These are phyloP conservation scores for Apiospora aurea DNA, from an alignment of 2,329 filamentous ascomycete species.

Conservation along the genomic window DNA sequence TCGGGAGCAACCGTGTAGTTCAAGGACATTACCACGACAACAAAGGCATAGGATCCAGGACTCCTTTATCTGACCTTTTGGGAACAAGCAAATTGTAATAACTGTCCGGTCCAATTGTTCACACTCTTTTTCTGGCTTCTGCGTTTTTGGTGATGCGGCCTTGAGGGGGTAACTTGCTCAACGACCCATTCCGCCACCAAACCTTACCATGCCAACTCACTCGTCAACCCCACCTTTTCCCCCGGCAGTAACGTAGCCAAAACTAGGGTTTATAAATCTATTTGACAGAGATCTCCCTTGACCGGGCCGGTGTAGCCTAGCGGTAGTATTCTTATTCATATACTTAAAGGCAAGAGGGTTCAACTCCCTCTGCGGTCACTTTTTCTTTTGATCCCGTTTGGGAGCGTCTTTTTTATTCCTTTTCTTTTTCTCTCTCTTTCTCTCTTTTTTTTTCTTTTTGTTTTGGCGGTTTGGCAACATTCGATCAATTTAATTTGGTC, in stretches of 20 bases:
- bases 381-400: background rate
- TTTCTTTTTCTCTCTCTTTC: too few species aligned
- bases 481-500: too few species aligned
- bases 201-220: background rate
- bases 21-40: too few species aligned
- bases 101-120: background rate
- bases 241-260: background rate
- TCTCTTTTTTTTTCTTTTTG: too few species aligned
- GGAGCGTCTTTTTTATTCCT: background rate
- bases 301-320: background rate
- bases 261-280: background rate
- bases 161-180: background rate
- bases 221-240: background rate
- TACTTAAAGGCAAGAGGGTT: background rate
- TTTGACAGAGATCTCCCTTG: background rate
- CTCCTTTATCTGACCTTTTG: too few species aligned
- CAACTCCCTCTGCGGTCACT: background rate
- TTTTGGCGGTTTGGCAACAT: too few species aligned
- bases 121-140: background rate
- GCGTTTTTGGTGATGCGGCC: too few species aligned
- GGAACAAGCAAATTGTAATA: background rate
- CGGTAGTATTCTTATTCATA: conserved; percentile 1
- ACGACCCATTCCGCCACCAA: background rate
- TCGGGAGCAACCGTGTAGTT: too few species aligned
- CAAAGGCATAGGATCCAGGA: too few species aligned